Percentiles rank a stretch among this genome's conserved stretches.
phyloP scores from a whole-genome alignment of 176 grass and related monocot species.

The Cenchrus purpureus region DNA sequence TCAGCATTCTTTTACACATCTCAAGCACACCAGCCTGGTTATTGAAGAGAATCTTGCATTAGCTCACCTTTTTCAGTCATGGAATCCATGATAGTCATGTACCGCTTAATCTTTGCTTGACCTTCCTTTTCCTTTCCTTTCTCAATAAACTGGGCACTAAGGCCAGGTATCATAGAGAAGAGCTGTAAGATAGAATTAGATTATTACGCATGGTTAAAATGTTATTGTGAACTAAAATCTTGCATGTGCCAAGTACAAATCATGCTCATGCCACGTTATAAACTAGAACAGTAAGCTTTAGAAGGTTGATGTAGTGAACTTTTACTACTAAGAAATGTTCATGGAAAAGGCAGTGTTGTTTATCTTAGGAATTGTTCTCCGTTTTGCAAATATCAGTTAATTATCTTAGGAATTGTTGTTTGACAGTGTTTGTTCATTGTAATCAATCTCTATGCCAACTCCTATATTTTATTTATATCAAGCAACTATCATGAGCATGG shows the following conservation, averaged over 20 bases:
- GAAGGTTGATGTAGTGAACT: not conserved
- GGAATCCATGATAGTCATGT: conserved; percentile 98
- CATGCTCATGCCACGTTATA: not conserved
- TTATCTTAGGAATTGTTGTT: not conserved
- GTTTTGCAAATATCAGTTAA: not conserved
- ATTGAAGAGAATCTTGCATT: not conserved
- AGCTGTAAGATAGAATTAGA: too few relatives aligned
- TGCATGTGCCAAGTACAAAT: not conserved
- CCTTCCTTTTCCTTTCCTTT: conserved; percentile 93
- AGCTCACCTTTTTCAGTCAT: conserved; percentile 79
- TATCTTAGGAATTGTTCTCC: not conserved
- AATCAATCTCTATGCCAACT: not conserved
- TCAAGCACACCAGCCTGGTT: not conserved
- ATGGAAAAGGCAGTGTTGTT: not conserved
- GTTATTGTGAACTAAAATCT: not conserved
- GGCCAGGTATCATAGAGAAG: too few relatives aligned
- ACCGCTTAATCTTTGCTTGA: conserved; percentile 88
- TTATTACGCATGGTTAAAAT: too few relatives aligned
- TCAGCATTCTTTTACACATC: not conserved
- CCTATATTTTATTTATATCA: too few relatives aligned
- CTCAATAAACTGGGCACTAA: conserved; percentile 71
- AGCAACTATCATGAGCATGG: too few relatives aligned
- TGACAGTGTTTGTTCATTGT: not conserved
- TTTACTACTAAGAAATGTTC: conserved; percentile 6
- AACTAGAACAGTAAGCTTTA: not conserved